Evolutionary conservation across 192 early-diverging fungal genomes (phyloP).

Genomic region (Podochytrium sp.): DNA sequence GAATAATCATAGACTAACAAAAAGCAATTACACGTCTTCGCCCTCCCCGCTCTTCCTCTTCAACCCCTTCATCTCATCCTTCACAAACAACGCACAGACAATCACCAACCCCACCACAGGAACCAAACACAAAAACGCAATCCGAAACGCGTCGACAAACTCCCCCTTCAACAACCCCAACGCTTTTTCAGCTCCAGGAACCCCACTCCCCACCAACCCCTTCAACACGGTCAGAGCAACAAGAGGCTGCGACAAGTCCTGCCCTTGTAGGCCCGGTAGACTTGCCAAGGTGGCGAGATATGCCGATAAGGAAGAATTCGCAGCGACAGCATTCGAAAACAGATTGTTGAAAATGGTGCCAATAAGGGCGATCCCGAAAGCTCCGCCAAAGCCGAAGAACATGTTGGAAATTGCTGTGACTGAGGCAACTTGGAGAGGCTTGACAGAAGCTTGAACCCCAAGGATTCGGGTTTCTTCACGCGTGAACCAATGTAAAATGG

Average conservation of each 20-base stretch:
- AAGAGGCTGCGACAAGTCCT: not conserved
- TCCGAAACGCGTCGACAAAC: constrained; percentile 28
- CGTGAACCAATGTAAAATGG: too few relatives aligned
- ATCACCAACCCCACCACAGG: constrained; percentile 41
- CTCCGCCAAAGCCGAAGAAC: constrained; percentile 29
- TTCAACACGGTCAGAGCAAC: not conserved
- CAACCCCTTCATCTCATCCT: not conserved
- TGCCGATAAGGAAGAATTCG: not conserved
- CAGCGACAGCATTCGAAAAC: constrained; percentile 46
- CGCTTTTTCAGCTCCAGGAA: not conserved
- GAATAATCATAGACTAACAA: too few relatives aligned
- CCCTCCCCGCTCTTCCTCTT: too few relatives aligned
- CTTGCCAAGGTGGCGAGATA: not conserved
- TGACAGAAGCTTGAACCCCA: not conserved
- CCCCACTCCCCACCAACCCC: not conserved
- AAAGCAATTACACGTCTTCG: too few relatives aligned
- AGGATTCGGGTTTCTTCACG: not conserved
- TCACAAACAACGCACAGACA: constrained; percentile 37
- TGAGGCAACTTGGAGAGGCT: not conserved
- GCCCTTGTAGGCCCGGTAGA: not conserved
- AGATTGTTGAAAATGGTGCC: constrained; percentile 69
- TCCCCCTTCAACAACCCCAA: constrained; percentile 11
- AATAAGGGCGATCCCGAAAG: constrained; percentile 67
- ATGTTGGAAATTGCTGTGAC: not conserved
- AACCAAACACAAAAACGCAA: constrained; percentile 28